Base-by-base conservation (phyloP, 192 early-diverging fungal genomes). In the Lobulomyces angularis region DNA sequence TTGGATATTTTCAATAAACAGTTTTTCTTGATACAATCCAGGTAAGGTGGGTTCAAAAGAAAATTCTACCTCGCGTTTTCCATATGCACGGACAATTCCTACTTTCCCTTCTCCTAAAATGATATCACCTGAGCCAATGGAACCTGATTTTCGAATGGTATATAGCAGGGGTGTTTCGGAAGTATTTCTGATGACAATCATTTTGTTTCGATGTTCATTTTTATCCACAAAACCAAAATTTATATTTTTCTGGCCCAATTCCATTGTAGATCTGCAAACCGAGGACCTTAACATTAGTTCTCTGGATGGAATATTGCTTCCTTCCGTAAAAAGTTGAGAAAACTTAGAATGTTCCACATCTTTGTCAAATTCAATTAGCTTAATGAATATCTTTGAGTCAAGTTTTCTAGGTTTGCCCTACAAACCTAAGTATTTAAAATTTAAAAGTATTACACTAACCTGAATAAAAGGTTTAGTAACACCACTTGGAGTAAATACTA, bases 181-280 rank as follows among this genome's bases (percentile, higher is more conserved):
- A 14, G 84, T 82, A 56, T 98, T 94, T 39, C 88, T 80, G 27
- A 95, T 74, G 7, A 87, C 61, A 18, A 98, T 84, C 12, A 80
- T 74, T 54, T 92, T 93, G 29, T 81, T 85, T 29, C 84, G 69
- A 30, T 76, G 70, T 52, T 88, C 85, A 31, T 79, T 79, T 44
- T 65, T 71, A 54, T 94, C 86, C 41, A 95, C 67, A 17, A 72
- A 67, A 23, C 94, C 94, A 61, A 98, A 93, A 41, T 96, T 96
- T 62, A 94, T 94, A 58, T 90, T 85, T 51, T 86, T 86, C 53
- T 98, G 94, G 16, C 90, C 89, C 1, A 98, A 58, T 28, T 90
- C 89, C 71, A 98, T 86, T 28, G 84, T 65, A 3, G 88, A 83
- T 19, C 81, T 65, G 45, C 80, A 84, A 17, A 96, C 66, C 3